Percentiles rank a stretch among this genome's conserved stretches.
phyloP scores from a whole-genome alignment of 2,329 filamentous ascomycete species.

The Verticillium dahliae region DNA sequence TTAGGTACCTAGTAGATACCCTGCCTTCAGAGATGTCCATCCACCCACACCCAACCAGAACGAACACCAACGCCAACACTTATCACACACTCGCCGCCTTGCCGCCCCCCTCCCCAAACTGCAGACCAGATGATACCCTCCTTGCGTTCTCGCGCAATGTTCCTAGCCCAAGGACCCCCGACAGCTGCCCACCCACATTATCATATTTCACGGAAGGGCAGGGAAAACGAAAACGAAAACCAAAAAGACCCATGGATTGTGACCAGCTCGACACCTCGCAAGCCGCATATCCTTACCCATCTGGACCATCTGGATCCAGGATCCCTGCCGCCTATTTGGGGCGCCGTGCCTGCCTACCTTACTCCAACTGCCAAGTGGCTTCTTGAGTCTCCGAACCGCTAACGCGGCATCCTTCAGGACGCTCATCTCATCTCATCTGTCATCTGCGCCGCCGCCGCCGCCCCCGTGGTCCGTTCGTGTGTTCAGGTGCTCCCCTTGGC shows the following conservation, averaged over 20 bases:
- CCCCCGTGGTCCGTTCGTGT: not conserved
- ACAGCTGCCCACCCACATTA: not conserved
- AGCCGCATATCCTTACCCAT: not conserved
- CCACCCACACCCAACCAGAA: not conserved
- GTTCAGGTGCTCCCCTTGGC: not conserved
- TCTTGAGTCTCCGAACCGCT: slow-evolving; percentile 1
- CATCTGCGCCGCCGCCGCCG: slow-evolving; percentile 1
- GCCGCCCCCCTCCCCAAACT: not conserved
- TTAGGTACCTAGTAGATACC: too few species aligned
- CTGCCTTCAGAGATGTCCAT: not conserved
- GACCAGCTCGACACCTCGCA: not conserved
- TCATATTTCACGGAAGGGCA: not conserved
- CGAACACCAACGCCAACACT: not conserved
- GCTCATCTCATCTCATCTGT: not conserved
- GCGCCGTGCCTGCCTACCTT: not conserved
- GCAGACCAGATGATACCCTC: not conserved
- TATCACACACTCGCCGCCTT: not conserved
- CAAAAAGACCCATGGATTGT: not conserved
- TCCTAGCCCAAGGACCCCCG: not conserved
- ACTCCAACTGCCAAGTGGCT: slow-evolving; percentile 2
- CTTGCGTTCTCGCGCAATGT: not conserved
- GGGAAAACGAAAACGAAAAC: not conserved
- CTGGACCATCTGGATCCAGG: not conserved
- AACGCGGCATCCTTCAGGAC: slow-evolving; percentile 1
- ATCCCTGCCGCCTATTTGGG: not conserved